phyloP scores from a whole-genome alignment of 441 rosid genomes.

The Croton setiger region DNA sequence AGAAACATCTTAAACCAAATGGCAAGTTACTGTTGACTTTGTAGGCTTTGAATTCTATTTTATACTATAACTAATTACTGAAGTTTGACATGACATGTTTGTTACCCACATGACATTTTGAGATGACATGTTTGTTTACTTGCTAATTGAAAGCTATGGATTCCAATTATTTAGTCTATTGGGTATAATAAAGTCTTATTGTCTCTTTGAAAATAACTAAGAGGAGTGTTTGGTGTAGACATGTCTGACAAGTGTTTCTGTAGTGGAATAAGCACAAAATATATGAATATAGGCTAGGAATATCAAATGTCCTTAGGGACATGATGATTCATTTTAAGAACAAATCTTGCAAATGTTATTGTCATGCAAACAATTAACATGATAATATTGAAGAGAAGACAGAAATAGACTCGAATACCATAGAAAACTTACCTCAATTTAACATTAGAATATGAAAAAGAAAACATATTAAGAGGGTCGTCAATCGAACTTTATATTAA shows the following conservation, averaged over 20 bases:
- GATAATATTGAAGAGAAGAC: too few species aligned
- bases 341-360: background rate
- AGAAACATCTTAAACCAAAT: too few species aligned
- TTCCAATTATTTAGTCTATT: background rate
- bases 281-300: slow-evolving; percentile 11
- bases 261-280: background rate
- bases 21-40: background rate
- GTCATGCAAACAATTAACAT: slow-evolving; percentile 10
- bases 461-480: too few species aligned
- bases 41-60: background rate
- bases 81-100: too few species aligned
- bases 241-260: background rate
- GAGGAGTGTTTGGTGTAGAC: slow-evolving; percentile 4
- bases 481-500: too few species aligned
- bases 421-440: too few species aligned
- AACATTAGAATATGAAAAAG: too few species aligned
- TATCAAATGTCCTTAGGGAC: background rate
- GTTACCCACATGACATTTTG: background rate
- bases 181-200: background rate
- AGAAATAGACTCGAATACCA: too few species aligned
- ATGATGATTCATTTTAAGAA: slow-evolving; percentile 3
- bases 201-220: slow-evolving; percentile 28
- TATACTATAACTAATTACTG: too few species aligned
- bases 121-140: background rate
- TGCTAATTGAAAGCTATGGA: background rate